phyloP scores from a whole-genome alignment of 2,329 filamentous ascomycete genomes.

The Ramichloridium luteum region DNA sequence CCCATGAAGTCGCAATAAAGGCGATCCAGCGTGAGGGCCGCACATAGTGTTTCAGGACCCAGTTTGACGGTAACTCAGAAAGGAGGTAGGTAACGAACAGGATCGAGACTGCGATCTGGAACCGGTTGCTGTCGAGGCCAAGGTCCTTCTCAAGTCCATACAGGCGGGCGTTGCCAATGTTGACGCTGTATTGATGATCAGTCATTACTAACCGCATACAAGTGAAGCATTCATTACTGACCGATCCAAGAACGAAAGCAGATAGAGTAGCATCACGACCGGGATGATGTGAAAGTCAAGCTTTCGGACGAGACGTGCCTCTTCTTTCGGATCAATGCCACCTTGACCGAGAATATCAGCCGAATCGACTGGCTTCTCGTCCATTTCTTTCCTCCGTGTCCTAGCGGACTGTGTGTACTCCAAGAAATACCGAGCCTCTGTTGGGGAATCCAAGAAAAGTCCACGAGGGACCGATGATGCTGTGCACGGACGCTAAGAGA shows the following conservation, averaged over 20 bases:
- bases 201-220: background rate
- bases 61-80: conserved; percentile 34
- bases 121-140: conserved; percentile 49
- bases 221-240: conserved; percentile 25
- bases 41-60: conserved; percentile 34
- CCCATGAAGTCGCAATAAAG: conserved; percentile 48
- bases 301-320: conserved; percentile 51
- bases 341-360: too few relatives aligned
- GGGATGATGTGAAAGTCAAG: conserved; percentile 54
- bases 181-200: conserved; percentile 10
- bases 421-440: too few relatives aligned
- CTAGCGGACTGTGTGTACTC: too few relatives aligned
- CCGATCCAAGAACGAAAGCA: conserved; percentile 65
- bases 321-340: conserved; percentile 26
- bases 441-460: too few relatives aligned
- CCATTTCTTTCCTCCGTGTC: too few relatives aligned
- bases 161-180: conserved; percentile 48
- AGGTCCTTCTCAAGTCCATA: conserved; percentile 54
- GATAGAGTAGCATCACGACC: conserved; percentile 56
- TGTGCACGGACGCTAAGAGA: too few relatives aligned
- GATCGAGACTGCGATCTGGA: conserved; percentile 43
- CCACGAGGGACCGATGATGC: too few relatives aligned
- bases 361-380: too few relatives aligned
- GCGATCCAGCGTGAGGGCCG: conserved; percentile 33
- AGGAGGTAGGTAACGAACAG: conserved; percentile 36